Base-by-base conservation (phyloP, 192 early-diverging fungal genomes). In the Fimicolochytrium jonesii region DNA sequence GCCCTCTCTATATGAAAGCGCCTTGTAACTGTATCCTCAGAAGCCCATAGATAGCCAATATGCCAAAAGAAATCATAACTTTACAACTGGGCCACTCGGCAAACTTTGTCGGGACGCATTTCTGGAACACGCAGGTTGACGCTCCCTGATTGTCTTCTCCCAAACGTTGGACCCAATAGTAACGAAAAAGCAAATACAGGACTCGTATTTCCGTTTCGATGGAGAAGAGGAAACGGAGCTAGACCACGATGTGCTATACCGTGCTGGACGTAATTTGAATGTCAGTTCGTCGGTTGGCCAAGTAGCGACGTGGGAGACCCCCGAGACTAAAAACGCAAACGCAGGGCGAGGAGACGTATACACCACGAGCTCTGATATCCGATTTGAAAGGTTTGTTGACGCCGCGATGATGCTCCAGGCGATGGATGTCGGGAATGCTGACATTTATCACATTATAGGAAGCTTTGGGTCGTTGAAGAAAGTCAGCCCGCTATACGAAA, bases 71-170 rank as follows among this genome's bases (percentile, higher is more conserved):
- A 64, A 88, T 97, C 26, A 64, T 98, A n/a, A 94, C 95, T 6
- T 66, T 98, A 22, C 94, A 96, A 75, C 79, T 95, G 67, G 95
- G 95, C 29, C 86, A 90, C 25, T 69, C 74, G 42, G 82, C 93
- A 37, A 93, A 93, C 69, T 93, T 84, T 71, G 88, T 91, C 2
- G 93, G 91, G 10, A 84, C 91, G 17, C 94, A 98, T 73, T 92
- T 85, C 62, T 98, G 93, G 92, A 98, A 95, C 69, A 75, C 88
- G 17, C 88, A 90, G 77, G 91, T 88, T 67, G 43, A 11, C 26
- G 35, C 33, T 39, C 49, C 17, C 4, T 31, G 3, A 18, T 41
- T 33, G n/a, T 15, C 20, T 45, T 46, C 23, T 22, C 4, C 26
- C 26, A 33, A 5, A 45, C 57, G 10, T 17, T 39, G 10, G 17